Evolutionary conservation across 1,284 basidiomycete genomes (phyloP).

Genomic region (Trametes hirsuta): DNA sequence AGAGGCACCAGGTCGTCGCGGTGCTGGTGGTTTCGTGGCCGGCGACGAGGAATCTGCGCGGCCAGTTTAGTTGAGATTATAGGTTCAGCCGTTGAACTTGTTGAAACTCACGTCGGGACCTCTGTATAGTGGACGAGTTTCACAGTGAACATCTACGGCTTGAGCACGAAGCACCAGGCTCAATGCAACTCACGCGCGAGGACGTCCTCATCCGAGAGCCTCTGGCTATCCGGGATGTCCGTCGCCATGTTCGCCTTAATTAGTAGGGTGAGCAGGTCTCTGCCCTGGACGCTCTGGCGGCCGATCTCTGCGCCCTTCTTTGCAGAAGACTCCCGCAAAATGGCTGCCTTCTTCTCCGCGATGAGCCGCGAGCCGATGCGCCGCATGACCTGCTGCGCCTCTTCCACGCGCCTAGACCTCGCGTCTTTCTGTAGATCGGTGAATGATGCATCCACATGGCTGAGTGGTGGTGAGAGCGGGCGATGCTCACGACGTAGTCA

Average conservation of each 20-base stretch:
- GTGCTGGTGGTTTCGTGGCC: slow-evolving; percentile 67
- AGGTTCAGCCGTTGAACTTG: no score
- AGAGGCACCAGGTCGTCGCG: slow-evolving; percentile 62
- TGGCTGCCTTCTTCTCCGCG: slow-evolving; percentile 42
- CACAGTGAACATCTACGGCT: slow-evolving; percentile 17
- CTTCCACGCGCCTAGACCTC: slow-evolving; percentile 9
- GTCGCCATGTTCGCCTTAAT: slow-evolving; percentile 53
- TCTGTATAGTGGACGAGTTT: not conserved
- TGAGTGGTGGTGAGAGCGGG: not conserved
- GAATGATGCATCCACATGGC: not conserved
- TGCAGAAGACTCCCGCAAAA: slow-evolving; percentile 42
- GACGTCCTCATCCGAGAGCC: slow-evolving; percentile 57
- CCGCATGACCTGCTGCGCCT: slow-evolving; percentile 35
- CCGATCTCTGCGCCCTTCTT: slow-evolving; percentile 60
- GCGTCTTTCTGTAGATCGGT: not conserved
- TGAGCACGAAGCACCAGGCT: not conserved
- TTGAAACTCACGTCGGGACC: slow-evolving; percentile 15
- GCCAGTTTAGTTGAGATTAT: slow-evolving; percentile 40
- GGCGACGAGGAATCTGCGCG: slow-evolving; percentile 26
- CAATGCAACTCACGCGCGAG: slow-evolving; percentile 48
- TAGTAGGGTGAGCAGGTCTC: slow-evolving; percentile 39
- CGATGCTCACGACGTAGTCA: slow-evolving; percentile 18
- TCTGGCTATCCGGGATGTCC: slow-evolving; percentile 45
- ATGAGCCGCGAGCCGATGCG: slow-evolving; percentile 43
- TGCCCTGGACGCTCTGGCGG: slow-evolving; percentile 49